Evolutionary conservation across 345 rosid genomes (phyloP), one percentile per base, ranked within the genome.

Genomic region (Salix koriyanagi): DNA sequence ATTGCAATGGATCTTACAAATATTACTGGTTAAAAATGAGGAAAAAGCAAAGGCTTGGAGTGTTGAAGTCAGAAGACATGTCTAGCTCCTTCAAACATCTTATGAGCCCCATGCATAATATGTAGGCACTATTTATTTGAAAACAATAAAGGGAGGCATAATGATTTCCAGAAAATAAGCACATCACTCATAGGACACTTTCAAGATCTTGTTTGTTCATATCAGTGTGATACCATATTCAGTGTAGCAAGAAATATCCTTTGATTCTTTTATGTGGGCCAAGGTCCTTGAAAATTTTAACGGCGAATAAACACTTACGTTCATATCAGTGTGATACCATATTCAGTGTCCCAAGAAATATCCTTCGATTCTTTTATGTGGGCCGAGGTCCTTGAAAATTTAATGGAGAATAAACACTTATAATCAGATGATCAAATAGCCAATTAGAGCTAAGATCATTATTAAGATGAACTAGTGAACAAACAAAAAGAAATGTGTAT

Each of bases 1-100:
- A 34, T 46, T 41, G 70, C 32, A 67, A 72, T 25, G 19, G 44
- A 72, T 66, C 70, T 32, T 37, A 44, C 28, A 72, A 76, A 34
- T 70, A 48, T 68, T n/a, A 64, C 58, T 62, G 1, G 9, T 18
- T 61, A 39, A 61, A 48, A 62, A 41, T 61, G 10, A 66, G 32
- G 68, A 58, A 41, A 62, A 16, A 25, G 69, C 34, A 60, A 76
- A 67, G 58, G 19, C 28, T 60, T 3, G 11, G 50, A n/a, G 15
- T 56, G 41, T 25, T 37, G 26, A 56, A 75, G 61, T 30, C 52
- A 61, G 19, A 62, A 73, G 18, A 39, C 52, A 73, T 25, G 36
- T 54, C 73, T 36, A 73, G 25, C 30, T 34, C 34, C 44, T 14
- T 58, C 36, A 21, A 26, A 26, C 41, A 74, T n/a, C 32, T 5